Evolutionary conservation across 2,329 filamentous ascomycete species (phyloP).

Genomic region (Chaetomiaceae sp.): DNA sequence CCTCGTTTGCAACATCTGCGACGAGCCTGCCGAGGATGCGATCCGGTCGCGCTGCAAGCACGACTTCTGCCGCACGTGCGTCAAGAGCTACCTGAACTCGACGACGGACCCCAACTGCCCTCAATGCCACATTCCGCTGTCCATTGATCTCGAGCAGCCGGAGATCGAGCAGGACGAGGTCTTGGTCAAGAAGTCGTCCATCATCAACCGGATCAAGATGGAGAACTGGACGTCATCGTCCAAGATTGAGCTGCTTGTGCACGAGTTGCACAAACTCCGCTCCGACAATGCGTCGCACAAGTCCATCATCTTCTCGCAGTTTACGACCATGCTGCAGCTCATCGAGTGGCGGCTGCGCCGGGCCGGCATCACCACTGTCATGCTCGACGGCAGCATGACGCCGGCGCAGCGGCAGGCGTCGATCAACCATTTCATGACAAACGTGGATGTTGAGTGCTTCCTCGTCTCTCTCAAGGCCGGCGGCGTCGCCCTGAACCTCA

Average conservation of each 20-base stretch:
- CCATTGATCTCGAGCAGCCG: constrained; percentile 90
- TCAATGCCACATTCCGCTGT: constrained; percentile 80
- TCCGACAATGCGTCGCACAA: constrained; percentile 92
- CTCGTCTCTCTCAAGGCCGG: constrained; percentile 93
- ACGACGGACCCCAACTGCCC: constrained; percentile 78
- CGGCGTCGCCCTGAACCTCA: constrained; percentile 90
- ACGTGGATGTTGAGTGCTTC: constrained; percentile 90
- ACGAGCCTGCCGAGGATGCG: constrained; percentile 91
- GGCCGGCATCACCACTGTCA: constrained; percentile 96
- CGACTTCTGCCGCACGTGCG: constrained; percentile 81
- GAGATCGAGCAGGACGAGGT: constrained; percentile 89
- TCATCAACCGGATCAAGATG: constrained; percentile 98
- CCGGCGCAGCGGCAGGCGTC: constrained; percentile 87
- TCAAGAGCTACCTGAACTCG: constrained; percentile 72
- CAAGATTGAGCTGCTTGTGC: constrained; percentile 94
- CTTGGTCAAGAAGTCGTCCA: constrained; percentile 86
- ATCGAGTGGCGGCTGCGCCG: constrained; percentile 95
- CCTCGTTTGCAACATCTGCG: constrained; percentile 88
- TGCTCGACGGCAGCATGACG: constrained; percentile 97
- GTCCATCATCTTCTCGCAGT: constrained; percentile 95
- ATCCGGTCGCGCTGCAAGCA: constrained; percentile 89
- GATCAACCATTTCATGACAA: constrained; percentile 95
- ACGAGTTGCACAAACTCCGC: constrained; percentile 85
- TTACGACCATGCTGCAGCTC: constrained; percentile 93
- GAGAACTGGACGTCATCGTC: constrained; percentile 97